phyloP scores from a whole-genome alignment of 176 grass and related monocot genomes.

The Neostapfia colusana region DNA sequence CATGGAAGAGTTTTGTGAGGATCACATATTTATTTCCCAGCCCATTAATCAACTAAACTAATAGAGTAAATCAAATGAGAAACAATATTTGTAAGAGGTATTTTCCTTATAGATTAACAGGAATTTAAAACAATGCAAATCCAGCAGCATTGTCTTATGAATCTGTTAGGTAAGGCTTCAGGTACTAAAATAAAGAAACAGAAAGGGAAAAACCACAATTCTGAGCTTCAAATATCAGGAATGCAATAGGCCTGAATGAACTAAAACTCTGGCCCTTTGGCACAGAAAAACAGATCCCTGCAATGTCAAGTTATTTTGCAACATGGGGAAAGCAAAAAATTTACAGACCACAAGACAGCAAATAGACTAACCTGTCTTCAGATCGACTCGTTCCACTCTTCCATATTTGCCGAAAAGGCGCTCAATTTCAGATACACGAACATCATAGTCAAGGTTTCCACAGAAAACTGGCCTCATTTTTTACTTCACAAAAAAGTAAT shows the following conservation, averaged over 20 bases:
- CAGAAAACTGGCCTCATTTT: constrained; percentile 93
- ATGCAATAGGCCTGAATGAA: not conserved
- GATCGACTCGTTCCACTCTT: constrained; percentile 88
- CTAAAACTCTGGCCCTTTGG: not conserved
- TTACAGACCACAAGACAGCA: constrained; percentile 9
- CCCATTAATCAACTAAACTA: not conserved
- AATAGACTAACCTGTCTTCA: constrained; percentile 81
- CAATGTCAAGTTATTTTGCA: not conserved
- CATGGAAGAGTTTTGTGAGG: not conserved
- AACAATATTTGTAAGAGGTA: not conserved
- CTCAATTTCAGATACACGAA: constrained; percentile 77
- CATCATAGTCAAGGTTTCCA: constrained; percentile 92
- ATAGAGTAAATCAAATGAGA: constrained; percentile 5
- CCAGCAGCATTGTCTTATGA: not conserved
- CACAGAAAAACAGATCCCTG: not conserved
- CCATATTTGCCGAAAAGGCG: constrained; percentile 90
- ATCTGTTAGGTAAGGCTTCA: not conserved
- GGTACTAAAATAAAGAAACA: not conserved
- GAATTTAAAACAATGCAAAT: not conserved
- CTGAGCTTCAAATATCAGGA: not conserved
- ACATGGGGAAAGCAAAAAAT: not conserved
- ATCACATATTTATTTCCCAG: constrained; percentile 20
- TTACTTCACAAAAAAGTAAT: not conserved
- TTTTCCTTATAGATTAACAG: not conserved
- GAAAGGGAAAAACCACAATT: not conserved